Evolutionary conservation across 495 filamentous ascomycete genomes (phyloP), one percentile per base, ranked within the genome.

Genomic region (Neurospora sp.): DNA sequence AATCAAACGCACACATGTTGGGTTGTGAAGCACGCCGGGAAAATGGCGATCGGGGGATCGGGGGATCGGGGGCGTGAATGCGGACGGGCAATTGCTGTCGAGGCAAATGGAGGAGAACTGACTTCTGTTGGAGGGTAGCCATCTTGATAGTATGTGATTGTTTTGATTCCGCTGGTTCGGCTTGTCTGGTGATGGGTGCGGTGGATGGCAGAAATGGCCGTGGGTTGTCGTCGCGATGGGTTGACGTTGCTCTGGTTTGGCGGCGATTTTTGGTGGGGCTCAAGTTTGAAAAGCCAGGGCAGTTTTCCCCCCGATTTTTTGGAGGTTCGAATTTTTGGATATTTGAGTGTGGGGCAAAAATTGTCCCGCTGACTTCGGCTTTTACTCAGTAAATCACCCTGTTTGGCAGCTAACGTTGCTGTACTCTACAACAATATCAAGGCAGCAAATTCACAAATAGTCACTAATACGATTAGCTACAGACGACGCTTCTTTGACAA

Each of bases 291-390:
- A 72, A 72, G 72, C 71, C 70, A 59, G 37, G 31, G 70, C 70
- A 74, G 70, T 16, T 62, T 35, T 35, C 54, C 54, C 54, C 54
- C 54, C 35, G 5, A 62, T 8, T 72, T 72, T 59, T 72, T 54
- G 42, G 23, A 59, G 41, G 54, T 59, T 1, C 72, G 75, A 80
- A 78, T 78, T 80, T 81, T 78, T 76, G 73, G 76, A 80, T 78
- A 79, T 81, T 79, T 74, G 18, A 74, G 76, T 81, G 79, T 81
- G 79, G 79, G 79, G 79, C 79, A 72, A 81, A 79, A 80, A 79
- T 74, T 79, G 72, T 39, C 59, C 72, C 74, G 39, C 42, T 66
- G n/a, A 23, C 37, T 35, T 35, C 66, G 39, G 70, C 69, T 71
- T 54, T 40, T 38, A 35, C 48, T 12, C 54, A 62, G 54, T 31